These are phyloP conservation scores for Annulohypoxylon bovei DNA, from an alignment of 495 filamentous ascomycete species.

Conservation along the genomic window DNA sequence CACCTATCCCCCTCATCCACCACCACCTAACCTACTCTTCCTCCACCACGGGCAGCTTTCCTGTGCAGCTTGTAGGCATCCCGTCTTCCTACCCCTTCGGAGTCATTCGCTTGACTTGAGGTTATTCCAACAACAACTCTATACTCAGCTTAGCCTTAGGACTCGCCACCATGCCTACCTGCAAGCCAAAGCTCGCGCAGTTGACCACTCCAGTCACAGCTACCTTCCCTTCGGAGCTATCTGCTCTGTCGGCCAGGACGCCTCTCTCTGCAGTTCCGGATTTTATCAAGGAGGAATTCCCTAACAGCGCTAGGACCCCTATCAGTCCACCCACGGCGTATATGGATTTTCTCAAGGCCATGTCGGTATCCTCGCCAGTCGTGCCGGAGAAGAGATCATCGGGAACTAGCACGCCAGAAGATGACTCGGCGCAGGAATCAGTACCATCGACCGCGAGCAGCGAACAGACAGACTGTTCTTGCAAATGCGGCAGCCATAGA, in stretches of 20 bases:
- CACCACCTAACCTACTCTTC: slow-evolving; percentile 51
- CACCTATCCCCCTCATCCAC: slow-evolving; percentile 49
- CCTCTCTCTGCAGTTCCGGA: slow-evolving; percentile 62
- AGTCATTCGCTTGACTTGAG: slow-evolving; percentile 58
- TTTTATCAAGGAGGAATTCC: slow-evolving; percentile 53
- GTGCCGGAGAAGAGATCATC: slow-evolving; percentile 57
- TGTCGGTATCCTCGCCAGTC: slow-evolving; percentile 72
- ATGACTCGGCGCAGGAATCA: slow-evolving; percentile 54
- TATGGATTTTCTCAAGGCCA: slow-evolving; percentile 84
- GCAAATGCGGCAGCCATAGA: slow-evolving; percentile 62
- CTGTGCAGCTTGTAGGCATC: slow-evolving; percentile 51
- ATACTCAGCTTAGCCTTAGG: slow-evolving; percentile 28
- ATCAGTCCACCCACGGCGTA: slow-evolving; percentile 94
- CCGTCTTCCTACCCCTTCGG: slow-evolving; percentile 39
- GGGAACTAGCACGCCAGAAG: slow-evolving; percentile 47
- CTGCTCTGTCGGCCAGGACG: slow-evolving; percentile 55
- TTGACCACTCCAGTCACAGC: slow-evolving; percentile 80
- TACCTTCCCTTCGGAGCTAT: slow-evolving; percentile 82
- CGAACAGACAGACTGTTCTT: slow-evolving; percentile 62
- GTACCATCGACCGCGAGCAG: slow-evolving; percentile 65
- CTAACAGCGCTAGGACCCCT: slow-evolving; percentile 70
- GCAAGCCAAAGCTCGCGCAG: slow-evolving; percentile 74
- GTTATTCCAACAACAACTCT: slow-evolving; percentile 25
- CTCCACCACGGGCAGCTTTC: slow-evolving; percentile 53
- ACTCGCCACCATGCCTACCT: slow-evolving; percentile 61